Conservation (phyloP, 805 yeast genomes). For the Suhomyces sp. region DNA sequence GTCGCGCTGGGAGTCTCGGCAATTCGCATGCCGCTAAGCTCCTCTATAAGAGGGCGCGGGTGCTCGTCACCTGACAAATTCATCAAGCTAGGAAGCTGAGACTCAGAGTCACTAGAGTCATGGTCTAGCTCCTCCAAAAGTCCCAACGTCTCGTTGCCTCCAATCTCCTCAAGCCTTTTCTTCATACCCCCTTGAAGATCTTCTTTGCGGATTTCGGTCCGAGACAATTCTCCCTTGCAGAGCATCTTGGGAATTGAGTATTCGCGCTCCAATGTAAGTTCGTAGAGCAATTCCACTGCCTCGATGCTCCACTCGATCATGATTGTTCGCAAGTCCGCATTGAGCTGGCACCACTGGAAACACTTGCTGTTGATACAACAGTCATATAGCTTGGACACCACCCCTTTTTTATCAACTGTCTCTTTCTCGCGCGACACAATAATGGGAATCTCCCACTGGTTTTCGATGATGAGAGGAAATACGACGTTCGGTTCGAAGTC, state of each 20-base stretch:
- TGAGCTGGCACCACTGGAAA: conserved; percentile 57
- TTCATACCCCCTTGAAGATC: conserved; percentile 43
- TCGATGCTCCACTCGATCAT: conserved; percentile 83
- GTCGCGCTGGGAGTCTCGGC: background rate
- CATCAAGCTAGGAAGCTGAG: conserved; percentile 28
- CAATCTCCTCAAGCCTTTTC: conserved; percentile 30
- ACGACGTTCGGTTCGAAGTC: conserved; percentile 57
- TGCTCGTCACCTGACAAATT: conserved; percentile 17
- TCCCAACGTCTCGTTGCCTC: conserved; percentile 41
- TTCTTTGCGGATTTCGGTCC: conserved; percentile 41
- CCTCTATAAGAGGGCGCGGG: conserved; percentile 52
- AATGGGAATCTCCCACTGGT: conserved; percentile 85
- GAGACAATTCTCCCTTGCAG: conserved; percentile 59
- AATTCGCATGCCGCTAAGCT: conserved; percentile 33
- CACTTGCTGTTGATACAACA: conserved; percentile 71
- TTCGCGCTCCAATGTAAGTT: conserved; percentile 57
- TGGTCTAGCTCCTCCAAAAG: conserved; percentile 40
- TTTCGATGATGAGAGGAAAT: conserved; percentile 60
- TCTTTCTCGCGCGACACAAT: conserved; percentile 57
- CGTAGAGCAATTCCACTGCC: conserved; percentile 58
- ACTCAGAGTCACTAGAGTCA: conserved; percentile 9
- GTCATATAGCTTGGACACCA: conserved; percentile 63
- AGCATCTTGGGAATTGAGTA: conserved; percentile 67
- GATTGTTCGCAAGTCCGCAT: conserved; percentile 58
- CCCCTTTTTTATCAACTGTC: conserved; percentile 69